phyloP scores from a whole-genome alignment of 1,139 yeast genomes.

The Pichia sp. region DNA sequence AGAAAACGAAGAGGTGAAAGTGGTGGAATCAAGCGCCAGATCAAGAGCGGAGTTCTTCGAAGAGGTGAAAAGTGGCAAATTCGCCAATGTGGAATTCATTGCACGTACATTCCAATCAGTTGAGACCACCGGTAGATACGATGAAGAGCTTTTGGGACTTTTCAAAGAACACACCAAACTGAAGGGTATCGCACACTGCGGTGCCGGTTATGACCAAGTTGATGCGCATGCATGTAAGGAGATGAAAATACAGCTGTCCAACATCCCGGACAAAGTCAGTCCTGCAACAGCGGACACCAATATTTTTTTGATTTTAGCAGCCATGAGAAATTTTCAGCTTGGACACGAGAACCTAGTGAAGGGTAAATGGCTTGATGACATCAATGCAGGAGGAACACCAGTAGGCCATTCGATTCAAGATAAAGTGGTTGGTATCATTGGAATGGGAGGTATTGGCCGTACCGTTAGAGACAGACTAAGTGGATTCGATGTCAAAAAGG shows the following conservation, averaged over 20 bases:
- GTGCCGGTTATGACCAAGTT: constrained; percentile 91
- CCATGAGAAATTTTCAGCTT: constrained; percentile 53
- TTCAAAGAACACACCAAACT: constrained; percentile 47
- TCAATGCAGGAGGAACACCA: constrained; percentile 36
- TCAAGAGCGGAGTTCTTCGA: constrained; percentile 41
- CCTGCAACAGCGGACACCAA: constrained; percentile 80
- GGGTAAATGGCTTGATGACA: constrained; percentile 47
- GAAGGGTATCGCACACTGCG: constrained; percentile 64
- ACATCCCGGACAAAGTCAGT: constrained; percentile 66
- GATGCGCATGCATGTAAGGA: constrained; percentile 46
- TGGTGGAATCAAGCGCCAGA: constrained; percentile 21
- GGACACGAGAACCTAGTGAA: constrained; percentile 39
- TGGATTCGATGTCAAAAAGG: constrained; percentile 56
- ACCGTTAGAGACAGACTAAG: constrained; percentile 57
- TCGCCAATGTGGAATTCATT: constrained; percentile 38
- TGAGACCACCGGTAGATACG: constrained; percentile 60
- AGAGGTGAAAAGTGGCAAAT: constrained; percentile 42
- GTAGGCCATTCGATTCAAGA: constrained; percentile 54
- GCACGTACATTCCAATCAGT: constrained; percentile 29
- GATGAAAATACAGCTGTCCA: constrained; percentile 52
- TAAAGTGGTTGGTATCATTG: constrained; percentile 61
- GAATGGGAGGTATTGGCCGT: constrained; percentile 79
- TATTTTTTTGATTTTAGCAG: constrained; percentile 52
- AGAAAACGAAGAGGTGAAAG: constrained; percentile 35
- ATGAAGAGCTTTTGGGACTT: constrained; percentile 53